These are phyloP conservation scores for Chlamydomonas asymmetrica DNA, from an alignment of 139 green algal species.

Conservation along the genomic window DNA sequence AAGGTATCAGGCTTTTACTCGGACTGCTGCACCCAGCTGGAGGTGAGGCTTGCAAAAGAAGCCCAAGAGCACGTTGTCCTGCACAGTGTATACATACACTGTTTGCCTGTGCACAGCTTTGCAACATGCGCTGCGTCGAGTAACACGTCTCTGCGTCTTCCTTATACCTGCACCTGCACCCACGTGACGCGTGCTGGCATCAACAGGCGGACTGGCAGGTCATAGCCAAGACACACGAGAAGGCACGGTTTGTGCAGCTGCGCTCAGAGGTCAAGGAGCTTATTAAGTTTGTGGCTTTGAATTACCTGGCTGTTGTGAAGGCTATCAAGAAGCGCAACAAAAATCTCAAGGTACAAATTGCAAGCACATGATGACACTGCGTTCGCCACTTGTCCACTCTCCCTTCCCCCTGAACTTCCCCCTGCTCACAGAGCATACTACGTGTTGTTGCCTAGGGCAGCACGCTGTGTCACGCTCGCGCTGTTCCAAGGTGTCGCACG, in stretches of 20 bases:
- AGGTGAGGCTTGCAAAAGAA: background rate
- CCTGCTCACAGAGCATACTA: too few relatives aligned
- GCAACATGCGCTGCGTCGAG: background rate
- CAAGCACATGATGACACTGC: background rate
- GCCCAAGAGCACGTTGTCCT: background rate
- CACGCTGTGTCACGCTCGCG: too few relatives aligned
- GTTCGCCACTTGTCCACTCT: background rate
- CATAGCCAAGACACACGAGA: background rate
- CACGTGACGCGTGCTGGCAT: background rate
- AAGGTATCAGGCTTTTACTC: slow-evolving; percentile 30
- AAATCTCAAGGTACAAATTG: slow-evolving; percentile 48
- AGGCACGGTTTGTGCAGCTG: slow-evolving; percentile 43
- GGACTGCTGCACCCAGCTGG: background rate
- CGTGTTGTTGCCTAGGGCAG: too few relatives aligned
- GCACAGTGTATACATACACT: background rate
- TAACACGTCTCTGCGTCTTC: background rate
- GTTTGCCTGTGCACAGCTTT: background rate
- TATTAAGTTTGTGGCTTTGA: slow-evolving; percentile 79
- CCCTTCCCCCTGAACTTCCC: background rate
- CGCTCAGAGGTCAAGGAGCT: slow-evolving; percentile 48
- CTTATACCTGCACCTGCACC: background rate
- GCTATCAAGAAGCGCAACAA: slow-evolving; percentile 87
- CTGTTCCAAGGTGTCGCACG: too few relatives aligned
- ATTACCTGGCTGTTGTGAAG: slow-evolving; percentile 77
- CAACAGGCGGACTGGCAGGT: background rate